Conservation (phyloP, 2,329 filamentous ascomycete genomes). For the Ascochyta lentis region DNA sequence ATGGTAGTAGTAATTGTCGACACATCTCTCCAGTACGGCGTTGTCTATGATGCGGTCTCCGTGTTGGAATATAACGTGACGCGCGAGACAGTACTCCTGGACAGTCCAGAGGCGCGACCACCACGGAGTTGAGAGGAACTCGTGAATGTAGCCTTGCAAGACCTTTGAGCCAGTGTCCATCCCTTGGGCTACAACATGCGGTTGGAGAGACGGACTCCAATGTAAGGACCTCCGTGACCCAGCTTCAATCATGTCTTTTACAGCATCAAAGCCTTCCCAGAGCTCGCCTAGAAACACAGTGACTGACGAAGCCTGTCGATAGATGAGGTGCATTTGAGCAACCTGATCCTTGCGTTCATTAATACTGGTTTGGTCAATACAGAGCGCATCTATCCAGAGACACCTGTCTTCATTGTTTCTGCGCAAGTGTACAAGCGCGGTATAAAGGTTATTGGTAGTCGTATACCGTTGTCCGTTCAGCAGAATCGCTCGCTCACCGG, state of each 20-base stretch:
- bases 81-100: neutral
- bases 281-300: neutral
- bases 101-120: neutral
- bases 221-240: neutral
- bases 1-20: neutral
- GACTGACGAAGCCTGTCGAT: neutral
- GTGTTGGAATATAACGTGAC: neutral
- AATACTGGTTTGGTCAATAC: conserved; percentile 8
- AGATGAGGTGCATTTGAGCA: neutral
- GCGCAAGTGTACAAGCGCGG: neutral
- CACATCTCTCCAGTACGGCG: neutral
- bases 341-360: conserved; percentile 3
- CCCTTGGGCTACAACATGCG: neutral
- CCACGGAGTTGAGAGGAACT: neutral
- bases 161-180: neutral
- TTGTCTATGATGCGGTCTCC: neutral
- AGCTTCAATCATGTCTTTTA: neutral
- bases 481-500: neutral
- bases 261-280: neutral
- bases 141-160: neutral
- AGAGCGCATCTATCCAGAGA: conserved; percentile 16
- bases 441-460: neutral
- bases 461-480: neutral
- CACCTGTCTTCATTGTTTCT: neutral
- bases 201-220: neutral